These are phyloP conservation scores for Xylaria digitata DNA, from an alignment of 2,329 filamentous ascomycete genomes.

Conservation along the genomic window DNA sequence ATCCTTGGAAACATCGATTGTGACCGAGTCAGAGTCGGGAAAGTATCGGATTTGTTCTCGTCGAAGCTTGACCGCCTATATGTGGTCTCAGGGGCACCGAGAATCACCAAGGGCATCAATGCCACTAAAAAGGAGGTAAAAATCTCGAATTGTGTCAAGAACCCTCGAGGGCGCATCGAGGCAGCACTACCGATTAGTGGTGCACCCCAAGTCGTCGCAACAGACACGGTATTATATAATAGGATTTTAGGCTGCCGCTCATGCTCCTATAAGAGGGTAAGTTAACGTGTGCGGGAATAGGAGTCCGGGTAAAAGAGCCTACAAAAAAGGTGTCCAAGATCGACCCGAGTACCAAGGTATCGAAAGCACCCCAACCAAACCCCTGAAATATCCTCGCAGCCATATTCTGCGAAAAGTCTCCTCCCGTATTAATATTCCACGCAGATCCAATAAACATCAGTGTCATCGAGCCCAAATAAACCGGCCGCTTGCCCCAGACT, in stretches of 20 bases:
- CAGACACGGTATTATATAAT: constrained; percentile 58
- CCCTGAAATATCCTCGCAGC: constrained; percentile 66
- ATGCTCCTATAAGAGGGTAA: constrained; percentile 58
- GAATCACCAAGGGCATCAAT: constrained; percentile 59
- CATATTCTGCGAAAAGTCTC: constrained; percentile 60
- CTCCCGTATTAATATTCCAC: constrained; percentile 60
- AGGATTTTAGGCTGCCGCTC: constrained; percentile 60
- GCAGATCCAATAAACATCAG: constrained; percentile 61
- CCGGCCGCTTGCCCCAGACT: constrained; percentile 63
- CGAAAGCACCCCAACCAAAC: constrained; percentile 69
- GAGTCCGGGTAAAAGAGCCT: constrained; percentile 19
- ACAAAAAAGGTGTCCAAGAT: constrained; percentile 70
- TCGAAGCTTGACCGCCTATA: constrained; percentile 58
- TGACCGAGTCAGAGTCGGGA: constrained; percentile 26
- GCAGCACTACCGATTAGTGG: constrained; percentile 65
- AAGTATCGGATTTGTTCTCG: constrained; percentile 36
- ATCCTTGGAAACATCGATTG: constrained; percentile 41
- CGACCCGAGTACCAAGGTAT: constrained; percentile 62
- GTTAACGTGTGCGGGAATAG: constrained; percentile 47
- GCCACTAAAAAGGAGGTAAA: constrained; percentile 61
- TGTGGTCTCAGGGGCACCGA: constrained; percentile 64
- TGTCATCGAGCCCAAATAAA: constrained; percentile 61
- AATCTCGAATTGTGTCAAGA: constrained; percentile 63
- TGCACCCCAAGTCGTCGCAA: constrained; percentile 63
- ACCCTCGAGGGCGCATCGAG: constrained; percentile 55